These are phyloP conservation scores for Fusarium oligoseptatum DNA, from an alignment of 2,329 filamentous ascomycete genomes.

Conservation along the genomic window DNA sequence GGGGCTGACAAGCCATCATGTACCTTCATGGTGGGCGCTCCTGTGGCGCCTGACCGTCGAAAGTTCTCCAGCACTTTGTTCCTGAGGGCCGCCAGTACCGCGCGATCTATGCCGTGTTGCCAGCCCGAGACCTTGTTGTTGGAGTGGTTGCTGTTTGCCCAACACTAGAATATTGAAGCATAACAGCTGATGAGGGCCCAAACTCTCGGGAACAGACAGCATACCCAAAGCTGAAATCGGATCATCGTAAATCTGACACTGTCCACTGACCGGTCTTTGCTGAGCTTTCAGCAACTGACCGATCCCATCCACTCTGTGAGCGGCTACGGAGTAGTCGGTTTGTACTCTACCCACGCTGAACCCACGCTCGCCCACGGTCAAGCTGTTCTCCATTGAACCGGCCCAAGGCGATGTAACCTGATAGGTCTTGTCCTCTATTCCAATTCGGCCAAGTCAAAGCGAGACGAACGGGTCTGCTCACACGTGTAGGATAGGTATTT, in stretches of 20 bases:
- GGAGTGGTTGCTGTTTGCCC: not conserved
- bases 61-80: not conserved
- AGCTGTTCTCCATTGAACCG: constrained; percentile 2
- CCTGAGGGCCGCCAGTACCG: constrained; percentile 1
- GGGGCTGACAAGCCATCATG: not conserved
- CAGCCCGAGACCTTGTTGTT: not conserved
- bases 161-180: not conserved
- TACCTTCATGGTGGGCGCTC: not conserved
- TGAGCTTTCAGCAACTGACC: not conserved
- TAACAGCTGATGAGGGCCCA: not conserved
- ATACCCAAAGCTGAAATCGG: not conserved
- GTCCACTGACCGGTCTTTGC: not conserved
- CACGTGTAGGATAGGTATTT: not conserved
- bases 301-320: not conserved
- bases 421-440: constrained; percentile 1
- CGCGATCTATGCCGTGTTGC: not conserved
- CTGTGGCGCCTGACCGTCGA: not conserved
- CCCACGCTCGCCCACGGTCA: not conserved
- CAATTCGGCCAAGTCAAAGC: not conserved
- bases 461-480: not conserved
- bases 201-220: constrained; percentile 1
- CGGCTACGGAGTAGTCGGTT: not conserved
- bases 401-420: constrained; percentile 6
- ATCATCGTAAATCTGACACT: not conserved
- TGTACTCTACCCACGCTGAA: constrained; percentile 1